A percentile compares a stretch with the other conserved stretches of the same genome.
Conservation (phyloP, 441 rosid genomes). For the Daphne laureola region DNA sequence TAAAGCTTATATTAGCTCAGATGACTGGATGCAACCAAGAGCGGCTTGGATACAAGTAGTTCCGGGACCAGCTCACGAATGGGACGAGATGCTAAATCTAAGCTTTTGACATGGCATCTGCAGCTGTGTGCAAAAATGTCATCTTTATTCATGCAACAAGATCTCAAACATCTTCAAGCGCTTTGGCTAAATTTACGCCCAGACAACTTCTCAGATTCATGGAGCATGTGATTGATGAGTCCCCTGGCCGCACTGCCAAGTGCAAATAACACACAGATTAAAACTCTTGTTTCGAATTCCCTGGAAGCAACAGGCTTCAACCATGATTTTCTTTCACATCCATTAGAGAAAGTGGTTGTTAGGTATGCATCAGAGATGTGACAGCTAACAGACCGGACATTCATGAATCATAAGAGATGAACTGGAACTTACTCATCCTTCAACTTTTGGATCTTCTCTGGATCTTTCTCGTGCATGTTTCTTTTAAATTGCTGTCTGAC, state of each 20-base stretch:
- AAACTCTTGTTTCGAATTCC: not conserved
- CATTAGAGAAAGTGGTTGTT: not conserved
- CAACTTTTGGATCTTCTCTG: conserved; percentile 80
- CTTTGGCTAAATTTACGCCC: conserved; percentile 61
- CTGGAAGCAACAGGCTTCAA: no score
- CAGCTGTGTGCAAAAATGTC: no score
- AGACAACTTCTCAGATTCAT: conserved; percentile 68
- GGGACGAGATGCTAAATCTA: no score
- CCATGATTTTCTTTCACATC: no score
- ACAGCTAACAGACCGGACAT: no score
- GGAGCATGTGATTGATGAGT: conserved; percentile 83
- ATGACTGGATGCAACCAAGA: no score
- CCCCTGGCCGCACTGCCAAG: conserved; percentile 89
- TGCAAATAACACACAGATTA: conserved; percentile 1
- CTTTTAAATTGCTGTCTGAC: conserved; percentile 86
- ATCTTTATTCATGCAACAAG: not conserved
- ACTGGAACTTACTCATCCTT: conserved; percentile 80
- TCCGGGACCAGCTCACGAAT: no score
- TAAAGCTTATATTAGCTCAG: no score
- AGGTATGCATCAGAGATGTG: conserved; percentile 3
- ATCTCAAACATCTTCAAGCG: conserved; percentile 17
- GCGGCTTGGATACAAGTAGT: no score
- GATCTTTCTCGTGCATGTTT: conserved; percentile 80
- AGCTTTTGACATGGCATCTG: no score
- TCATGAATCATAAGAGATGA: not conserved